phyloP scores from a whole-genome alignment of 768 basidiomycete species.

The Tricholoma matsutake region DNA sequence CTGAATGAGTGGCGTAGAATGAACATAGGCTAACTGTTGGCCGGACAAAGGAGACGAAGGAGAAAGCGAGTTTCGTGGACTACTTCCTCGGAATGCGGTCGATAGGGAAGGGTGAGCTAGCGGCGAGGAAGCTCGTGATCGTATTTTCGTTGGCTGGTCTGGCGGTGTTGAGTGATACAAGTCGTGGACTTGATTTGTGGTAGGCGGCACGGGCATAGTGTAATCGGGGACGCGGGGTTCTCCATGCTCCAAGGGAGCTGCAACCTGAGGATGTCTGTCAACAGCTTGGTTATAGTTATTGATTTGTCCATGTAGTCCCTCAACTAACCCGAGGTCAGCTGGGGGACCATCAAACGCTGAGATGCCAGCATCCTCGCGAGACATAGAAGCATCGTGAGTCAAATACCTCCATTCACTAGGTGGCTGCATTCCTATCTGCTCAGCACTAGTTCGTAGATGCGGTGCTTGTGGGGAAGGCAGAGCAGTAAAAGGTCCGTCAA shows the following conservation, averaged over 20 bases:
- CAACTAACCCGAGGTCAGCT: neutral
- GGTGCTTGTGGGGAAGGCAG: neutral
- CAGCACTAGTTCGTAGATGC: neutral
- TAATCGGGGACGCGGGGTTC: neutral
- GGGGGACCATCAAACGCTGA: neutral
- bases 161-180: neutral
- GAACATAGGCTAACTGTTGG: slow-evolving; percentile 2
- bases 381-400: neutral
- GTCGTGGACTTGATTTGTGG: neutral
- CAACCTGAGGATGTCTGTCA: neutral
- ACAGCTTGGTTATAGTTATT: neutral
- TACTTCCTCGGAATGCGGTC: slow-evolving; percentile 3
- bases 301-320: neutral
- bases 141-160: neutral
- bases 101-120: neutral
- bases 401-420: neutral
- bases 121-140: neutral
- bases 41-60: slow-evolving; percentile 14
- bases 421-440: neutral
- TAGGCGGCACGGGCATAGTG: neutral
- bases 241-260: neutral
- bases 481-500: neutral
- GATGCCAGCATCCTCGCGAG: neutral
- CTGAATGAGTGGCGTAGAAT: neutral
- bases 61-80: slow-evolving; percentile 10